Evolutionary conservation across 2,329 filamentous ascomycete genomes (phyloP).

Genomic region (Esteya vermicola): DNA sequence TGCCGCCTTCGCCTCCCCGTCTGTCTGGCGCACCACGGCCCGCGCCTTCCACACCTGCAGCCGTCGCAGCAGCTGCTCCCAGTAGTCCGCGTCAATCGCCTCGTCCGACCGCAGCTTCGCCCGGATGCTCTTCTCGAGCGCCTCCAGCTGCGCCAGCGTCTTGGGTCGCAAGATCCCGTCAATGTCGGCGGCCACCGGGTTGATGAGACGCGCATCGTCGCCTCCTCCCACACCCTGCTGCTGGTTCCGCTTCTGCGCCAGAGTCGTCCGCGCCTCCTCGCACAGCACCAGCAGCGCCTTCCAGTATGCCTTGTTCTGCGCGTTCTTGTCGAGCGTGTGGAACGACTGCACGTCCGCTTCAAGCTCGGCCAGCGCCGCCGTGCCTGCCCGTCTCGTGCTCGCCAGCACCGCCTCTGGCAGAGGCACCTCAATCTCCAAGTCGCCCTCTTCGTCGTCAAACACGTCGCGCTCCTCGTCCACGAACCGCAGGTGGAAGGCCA

Average conservation of each 20-base stretch:
- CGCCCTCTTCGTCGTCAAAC: constrained; percentile 71
- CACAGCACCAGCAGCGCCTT: constrained; percentile 78
- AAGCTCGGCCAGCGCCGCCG: constrained; percentile 56
- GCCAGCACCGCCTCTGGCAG: constrained; percentile 73
- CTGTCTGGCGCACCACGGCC: constrained; percentile 67
- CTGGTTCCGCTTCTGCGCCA: background rate
- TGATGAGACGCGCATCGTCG: constrained; percentile 71
- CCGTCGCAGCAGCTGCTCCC: constrained; percentile 81
- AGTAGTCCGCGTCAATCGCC: constrained; percentile 91
- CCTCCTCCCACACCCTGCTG: too few species aligned
- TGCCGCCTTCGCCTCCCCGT: constrained; percentile 57
- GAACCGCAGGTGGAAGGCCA: constrained; percentile 80
- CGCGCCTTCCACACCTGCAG: constrained; percentile 85
- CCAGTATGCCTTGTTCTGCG: constrained; percentile 79
- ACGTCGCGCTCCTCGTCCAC: constrained; percentile 74
- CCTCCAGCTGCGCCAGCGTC: constrained; percentile 71
- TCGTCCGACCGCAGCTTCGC: constrained; percentile 78
- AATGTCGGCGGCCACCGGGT: constrained; percentile 73
- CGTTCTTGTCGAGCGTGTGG: constrained; percentile 63
- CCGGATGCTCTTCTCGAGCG: constrained; percentile 74
- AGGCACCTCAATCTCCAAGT: constrained; percentile 59
- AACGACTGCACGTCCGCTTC: constrained; percentile 75
- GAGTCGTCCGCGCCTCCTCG: constrained; percentile 47
- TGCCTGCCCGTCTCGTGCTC: constrained; percentile 32
- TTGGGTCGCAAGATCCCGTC: constrained; percentile 80